Evolutionary conservation across 306 rosid genomes (phyloP), one percentile per base, ranked within the genome.

Genomic region (Fragaria ananassa): DNA sequence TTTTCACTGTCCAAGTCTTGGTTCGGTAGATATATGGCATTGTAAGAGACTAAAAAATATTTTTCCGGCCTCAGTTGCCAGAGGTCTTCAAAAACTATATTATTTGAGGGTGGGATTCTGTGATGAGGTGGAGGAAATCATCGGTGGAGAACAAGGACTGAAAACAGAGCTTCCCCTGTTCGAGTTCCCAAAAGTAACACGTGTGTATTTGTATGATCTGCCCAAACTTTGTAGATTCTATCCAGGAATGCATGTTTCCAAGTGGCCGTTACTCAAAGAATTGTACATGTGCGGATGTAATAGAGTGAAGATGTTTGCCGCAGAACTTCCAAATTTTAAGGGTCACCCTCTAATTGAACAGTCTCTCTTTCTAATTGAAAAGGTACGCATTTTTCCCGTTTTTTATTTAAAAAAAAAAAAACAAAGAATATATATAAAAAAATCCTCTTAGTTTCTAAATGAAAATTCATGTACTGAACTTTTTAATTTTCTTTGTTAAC

Each of bases 201-300:
- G 1, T 13, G 2, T 60, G 35, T 0, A 0, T 10, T 6, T 60
- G 27, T 0, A 0, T 0, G 0, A 0, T 27, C 2, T 58, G 65
- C 35, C 65, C 37, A 25, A 27, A 1, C 65, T 60, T 5, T 4
- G 37, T 10, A 27, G 37, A 2, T 60, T 60, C 0, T 27, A 60
- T 27, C 18, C 9, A 10, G 35, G 37, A 34, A 25, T 60, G 5
- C 37, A 25, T 27, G 37, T 0, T 60, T 60, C 65, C 18, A 12
- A 5, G 17, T 60, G 65, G 65, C 37, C 39, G 8, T 27, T 12
- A 60, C 65, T 60, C 37, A 6, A 60, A 25, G 0, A 1, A 8
- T 0, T 56, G 3, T 0, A 2, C 1, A 11, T 56, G 8, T 0
- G 0, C 0, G 1, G 8, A 56, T 56, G 62, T 10, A 4, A 6